Conservation (phyloP, 192 early-diverging fungal genomes). For the Umbelopsis vinacea region DNA sequence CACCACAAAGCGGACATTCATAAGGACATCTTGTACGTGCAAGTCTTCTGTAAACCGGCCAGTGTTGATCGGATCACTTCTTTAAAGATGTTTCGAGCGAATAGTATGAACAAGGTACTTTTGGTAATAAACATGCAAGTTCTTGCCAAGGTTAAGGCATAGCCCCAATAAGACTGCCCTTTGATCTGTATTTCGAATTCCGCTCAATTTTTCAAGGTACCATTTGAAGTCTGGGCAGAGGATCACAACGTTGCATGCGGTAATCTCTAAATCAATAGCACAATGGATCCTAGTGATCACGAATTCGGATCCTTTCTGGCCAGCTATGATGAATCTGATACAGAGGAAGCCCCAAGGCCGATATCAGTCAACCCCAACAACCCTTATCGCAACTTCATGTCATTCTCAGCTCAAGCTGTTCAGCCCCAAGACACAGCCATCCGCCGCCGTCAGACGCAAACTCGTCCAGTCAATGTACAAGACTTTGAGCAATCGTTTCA, state of each 20-base stretch:
- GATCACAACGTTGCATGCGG: neutral
- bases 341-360: neutral
- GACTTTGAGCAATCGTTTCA: constrained; percentile 18
- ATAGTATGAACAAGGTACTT: too few species aligned
- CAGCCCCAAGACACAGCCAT: neutral
- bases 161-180: too few species aligned
- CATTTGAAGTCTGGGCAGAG: too few species aligned
- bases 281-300: constrained; percentile 19
- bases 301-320: constrained; percentile 18
- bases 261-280: neutral
- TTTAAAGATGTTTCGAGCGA: too few species aligned
- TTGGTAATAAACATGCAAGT: too few species aligned
- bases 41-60: too few species aligned
- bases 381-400: constrained; percentile 17
- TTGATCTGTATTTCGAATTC: too few species aligned
- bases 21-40: too few species aligned
- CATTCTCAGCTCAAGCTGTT: neutral
- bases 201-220: too few species aligned
- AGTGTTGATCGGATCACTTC: too few species aligned
- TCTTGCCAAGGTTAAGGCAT: too few species aligned
- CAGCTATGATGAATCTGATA: constrained; percentile 5
- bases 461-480: constrained; percentile 6
- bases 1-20: too few species aligned
- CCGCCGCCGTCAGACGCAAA: neutral
- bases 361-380: neutral